Evolutionary conservation across 73 alveolate species (phyloP).

Genomic region (Paramecium bursaria): DNA sequence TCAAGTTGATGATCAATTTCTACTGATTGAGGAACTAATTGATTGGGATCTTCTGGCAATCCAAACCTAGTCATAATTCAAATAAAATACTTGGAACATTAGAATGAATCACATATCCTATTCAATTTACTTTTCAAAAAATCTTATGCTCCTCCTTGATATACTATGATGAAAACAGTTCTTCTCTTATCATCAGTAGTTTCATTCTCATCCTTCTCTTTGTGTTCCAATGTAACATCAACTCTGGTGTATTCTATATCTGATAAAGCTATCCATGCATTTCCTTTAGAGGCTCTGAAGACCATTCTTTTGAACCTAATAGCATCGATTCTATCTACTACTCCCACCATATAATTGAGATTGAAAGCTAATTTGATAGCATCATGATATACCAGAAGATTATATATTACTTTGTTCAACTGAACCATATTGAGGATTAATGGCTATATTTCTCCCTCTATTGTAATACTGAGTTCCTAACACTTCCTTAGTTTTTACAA

Average conservation of each 20-base stretch:
- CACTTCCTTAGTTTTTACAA: constrained; percentile 66
- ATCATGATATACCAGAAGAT: constrained; percentile 25
- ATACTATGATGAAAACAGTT: constrained; percentile 85
- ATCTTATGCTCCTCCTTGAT: constrained; percentile 87
- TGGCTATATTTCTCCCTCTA: constrained; percentile 58
- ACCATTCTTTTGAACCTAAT: constrained; percentile 86
- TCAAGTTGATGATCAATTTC: constrained; percentile 71
- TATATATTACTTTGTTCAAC: constrained; percentile 10
- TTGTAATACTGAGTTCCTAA: constrained; percentile 35
- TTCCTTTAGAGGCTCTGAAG: constrained; percentile 94
- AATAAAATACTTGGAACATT: constrained; percentile 72
- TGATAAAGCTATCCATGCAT: constrained; percentile 85
- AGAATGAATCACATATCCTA: constrained; percentile 89
- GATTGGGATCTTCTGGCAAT: constrained; percentile 52
- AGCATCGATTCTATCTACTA: constrained; percentile 83
- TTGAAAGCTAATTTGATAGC: constrained; percentile 64
- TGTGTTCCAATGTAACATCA: constrained; percentile 71
- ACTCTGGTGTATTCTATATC: constrained; percentile 79
- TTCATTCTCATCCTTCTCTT: constrained; percentile 32
- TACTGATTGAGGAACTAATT: constrained; percentile 59
- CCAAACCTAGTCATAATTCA: constrained; percentile 60
- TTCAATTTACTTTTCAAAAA: constrained; percentile 78
- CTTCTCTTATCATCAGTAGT: constrained; percentile 54
- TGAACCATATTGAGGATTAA: constrained; percentile 19
- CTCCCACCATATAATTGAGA: constrained; percentile 87